Conservation (phyloP, 805 yeast genomes). For the Saccharomycopsis schoenii region DNA sequence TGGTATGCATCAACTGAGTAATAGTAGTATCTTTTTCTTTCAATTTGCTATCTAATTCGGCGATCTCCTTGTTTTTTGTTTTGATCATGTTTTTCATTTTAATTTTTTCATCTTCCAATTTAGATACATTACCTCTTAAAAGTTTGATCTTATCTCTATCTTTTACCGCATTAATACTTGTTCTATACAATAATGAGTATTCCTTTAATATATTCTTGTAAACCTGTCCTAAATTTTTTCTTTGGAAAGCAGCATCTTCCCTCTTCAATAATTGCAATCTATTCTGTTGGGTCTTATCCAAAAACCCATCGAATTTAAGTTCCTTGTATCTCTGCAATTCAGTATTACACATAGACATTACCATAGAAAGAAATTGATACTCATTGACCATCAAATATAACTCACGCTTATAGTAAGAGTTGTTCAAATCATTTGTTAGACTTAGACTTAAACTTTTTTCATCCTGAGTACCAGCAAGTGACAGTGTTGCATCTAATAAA, state of each 20-base stretch:
- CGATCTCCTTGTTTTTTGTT: neutral
- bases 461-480: neutral
- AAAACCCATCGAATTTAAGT: constrained; percentile 1
- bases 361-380: constrained; percentile 9
- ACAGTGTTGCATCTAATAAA: neutral
- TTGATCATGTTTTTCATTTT: neutral
- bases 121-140: constrained; percentile 18
- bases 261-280: constrained; percentile 8
- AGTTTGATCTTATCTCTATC: constrained; percentile 6
- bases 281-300: constrained; percentile 7
- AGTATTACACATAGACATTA: constrained; percentile 7
- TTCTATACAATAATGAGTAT: constrained; percentile 6
- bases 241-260: constrained; percentile 8
- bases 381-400: constrained; percentile 12
- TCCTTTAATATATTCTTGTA: constrained; percentile 6
- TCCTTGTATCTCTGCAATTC: constrained; percentile 9
- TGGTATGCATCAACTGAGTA: constrained; percentile 1
- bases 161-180: constrained; percentile 6
- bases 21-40: constrained; percentile 10
- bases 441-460: neutral
- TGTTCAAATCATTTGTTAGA: constrained; percentile 4
- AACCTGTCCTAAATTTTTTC: neutral
- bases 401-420: constrained; percentile 14
- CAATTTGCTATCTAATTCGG: neutral
- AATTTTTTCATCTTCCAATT: neutral